Percentiles rank a stretch among this genome's conserved stretches.
Evolutionary conservation across 1,284 basidiomycete species (phyloP).

Genomic region (Erythrobasidium hasegawianum): DNA sequence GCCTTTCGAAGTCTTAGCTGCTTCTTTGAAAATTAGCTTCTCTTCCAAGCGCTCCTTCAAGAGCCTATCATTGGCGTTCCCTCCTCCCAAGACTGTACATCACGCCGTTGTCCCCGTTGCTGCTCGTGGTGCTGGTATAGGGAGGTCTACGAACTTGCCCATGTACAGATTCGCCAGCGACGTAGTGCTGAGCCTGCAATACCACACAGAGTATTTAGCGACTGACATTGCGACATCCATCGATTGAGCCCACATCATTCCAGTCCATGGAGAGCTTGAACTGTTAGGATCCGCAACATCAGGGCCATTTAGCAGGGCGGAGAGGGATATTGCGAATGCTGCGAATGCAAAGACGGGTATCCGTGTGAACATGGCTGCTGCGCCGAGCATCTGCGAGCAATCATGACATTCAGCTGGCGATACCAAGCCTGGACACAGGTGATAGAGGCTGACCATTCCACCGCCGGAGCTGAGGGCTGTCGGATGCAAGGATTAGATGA

Average conservation of each 20-base stretch:
- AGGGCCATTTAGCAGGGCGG: conserved; percentile 12
- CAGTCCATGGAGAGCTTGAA: conserved; percentile 19
- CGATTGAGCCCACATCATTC: conserved; percentile 22
- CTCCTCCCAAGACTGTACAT: not conserved
- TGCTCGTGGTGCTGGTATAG: not conserved
- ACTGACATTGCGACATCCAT: too few species aligned
- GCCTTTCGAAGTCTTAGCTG: too few species aligned
- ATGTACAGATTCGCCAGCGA: conserved; percentile 17
- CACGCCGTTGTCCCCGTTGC: not conserved
- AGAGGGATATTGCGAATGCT: conserved; percentile 11
- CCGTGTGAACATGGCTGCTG: conserved; percentile 31
- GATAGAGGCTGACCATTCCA: conserved; percentile 15
- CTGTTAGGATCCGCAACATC: conserved; percentile 3
- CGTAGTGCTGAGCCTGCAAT: conserved; percentile 13
- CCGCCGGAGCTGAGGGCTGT: conserved; percentile 18
- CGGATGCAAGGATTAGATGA: not conserved
- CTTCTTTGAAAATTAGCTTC: too few species aligned
- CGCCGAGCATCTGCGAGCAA: conserved; percentile 11
- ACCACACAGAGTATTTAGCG: not conserved
- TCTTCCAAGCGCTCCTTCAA: too few species aligned
- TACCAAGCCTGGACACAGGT: not conserved
- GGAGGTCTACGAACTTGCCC: conserved; percentile 10
- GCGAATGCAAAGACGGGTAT: conserved; percentile 21
- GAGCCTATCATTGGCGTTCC: too few species aligned
- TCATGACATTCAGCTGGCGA: not conserved